Conservation (phyloP, 176 grass and related monocot species). For the Triticum timopheevii region DNA sequence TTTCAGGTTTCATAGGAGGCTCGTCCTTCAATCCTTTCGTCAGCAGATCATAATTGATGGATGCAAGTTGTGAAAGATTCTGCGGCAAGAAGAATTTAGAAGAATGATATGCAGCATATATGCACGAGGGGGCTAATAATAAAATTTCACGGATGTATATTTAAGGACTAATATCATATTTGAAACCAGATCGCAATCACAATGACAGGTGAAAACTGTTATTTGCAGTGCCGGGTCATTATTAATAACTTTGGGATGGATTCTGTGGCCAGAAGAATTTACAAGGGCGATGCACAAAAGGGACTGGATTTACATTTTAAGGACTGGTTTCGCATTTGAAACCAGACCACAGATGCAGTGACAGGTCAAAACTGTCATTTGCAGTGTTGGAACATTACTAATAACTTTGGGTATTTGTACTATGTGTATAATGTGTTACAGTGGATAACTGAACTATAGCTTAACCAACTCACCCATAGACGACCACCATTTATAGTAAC, state of each 20-base stretch:
- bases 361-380: background rate
- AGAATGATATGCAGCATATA: conserved; percentile 14
- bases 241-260: background rate
- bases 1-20: conserved; percentile 52
- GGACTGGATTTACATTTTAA: background rate
- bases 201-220: background rate
- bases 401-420: background rate
- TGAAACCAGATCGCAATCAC: background rate
- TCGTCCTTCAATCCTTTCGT: conserved; percentile 95
- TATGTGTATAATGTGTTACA: background rate
- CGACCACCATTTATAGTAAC: background rate
- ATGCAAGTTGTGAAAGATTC: conserved; percentile 97
- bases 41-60: conserved; percentile 98
- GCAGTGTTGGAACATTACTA: background rate
- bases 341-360: background rate
- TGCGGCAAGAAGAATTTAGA: conserved; percentile 46
- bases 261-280: no score
- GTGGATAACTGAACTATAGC: background rate
- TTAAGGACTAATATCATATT: background rate
- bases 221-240: background rate
- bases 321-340: background rate
- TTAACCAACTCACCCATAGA: background rate
- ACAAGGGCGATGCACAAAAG: no score
- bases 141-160: background rate
- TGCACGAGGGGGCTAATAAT: background rate